These are phyloP conservation scores for Collybia sordida DNA, from an alignment of 768 basidiomycete genomes.

Conservation along the genomic window DNA sequence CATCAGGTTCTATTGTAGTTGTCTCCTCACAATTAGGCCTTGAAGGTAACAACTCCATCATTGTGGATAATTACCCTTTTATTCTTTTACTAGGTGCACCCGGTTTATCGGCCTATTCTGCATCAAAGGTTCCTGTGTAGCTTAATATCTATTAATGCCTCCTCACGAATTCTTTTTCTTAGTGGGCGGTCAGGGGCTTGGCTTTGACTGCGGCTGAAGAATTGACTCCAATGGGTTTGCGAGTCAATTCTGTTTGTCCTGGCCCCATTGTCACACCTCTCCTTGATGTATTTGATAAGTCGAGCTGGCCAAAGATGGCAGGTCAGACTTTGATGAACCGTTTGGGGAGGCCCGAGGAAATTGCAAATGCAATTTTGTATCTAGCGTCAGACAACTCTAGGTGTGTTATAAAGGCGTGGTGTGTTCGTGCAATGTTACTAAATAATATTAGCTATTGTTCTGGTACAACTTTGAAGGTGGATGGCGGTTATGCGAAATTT, in stretches of 20 bases:
- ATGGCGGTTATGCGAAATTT: constrained; percentile 17
- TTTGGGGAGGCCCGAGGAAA: constrained; percentile 12
- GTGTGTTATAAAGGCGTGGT: neutral
- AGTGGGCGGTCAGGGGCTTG: constrained; percentile 14
- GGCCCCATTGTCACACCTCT: constrained; percentile 15
- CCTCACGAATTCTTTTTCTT: neutral
- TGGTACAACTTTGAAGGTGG: constrained; percentile 15
- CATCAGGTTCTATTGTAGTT: constrained; percentile 16
- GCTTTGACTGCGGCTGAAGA: constrained; percentile 16
- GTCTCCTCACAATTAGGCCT: constrained; percentile 18
- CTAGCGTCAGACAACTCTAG: constrained; percentile 11
- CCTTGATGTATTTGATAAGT: constrained; percentile 10
- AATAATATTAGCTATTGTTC: constrained; percentile 7
- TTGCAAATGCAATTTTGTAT: constrained; percentile 15
- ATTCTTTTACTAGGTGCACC: constrained; percentile 10
- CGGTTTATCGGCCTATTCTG: constrained; percentile 13
- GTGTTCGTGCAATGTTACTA: neutral
- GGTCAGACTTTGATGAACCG: constrained; percentile 10
- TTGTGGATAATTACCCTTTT: neutral
- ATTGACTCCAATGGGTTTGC: constrained; percentile 12
- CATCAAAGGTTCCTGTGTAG: constrained; percentile 8
- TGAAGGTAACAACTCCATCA: constrained; percentile 6
- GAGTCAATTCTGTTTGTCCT: constrained; percentile 16
- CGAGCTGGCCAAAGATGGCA: constrained; percentile 11
- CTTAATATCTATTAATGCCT: neutral